Percentiles rank a stretch among this genome's conserved stretches.
Conservation (phyloP, 139 green algal species). For the Nannochloris sp. region DNA sequence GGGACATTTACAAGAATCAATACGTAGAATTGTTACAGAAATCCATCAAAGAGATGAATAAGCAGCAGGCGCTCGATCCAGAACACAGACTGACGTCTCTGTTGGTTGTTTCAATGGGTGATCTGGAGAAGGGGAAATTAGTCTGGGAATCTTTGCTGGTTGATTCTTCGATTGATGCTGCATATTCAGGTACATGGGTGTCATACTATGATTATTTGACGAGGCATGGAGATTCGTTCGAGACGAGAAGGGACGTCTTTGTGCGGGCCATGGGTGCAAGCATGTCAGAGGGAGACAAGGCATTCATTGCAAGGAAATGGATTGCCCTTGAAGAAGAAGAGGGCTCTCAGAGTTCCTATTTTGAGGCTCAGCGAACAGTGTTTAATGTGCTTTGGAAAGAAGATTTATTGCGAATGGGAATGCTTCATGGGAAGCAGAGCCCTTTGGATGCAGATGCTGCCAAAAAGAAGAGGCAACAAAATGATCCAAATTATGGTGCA, state of each 20-base stretch:
- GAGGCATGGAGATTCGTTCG: slow-evolving; percentile 19
- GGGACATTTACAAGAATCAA: neutral
- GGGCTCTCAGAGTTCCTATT: slow-evolving; percentile 33
- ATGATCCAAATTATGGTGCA: slow-evolving; percentile 55
- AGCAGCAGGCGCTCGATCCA: slow-evolving; percentile 13
- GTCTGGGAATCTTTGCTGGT: slow-evolving; percentile 60
- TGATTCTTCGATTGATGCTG: slow-evolving; percentile 7
- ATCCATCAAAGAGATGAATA: neutral
- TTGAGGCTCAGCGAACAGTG: slow-evolving; percentile 9
- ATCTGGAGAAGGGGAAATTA: slow-evolving; percentile 20
- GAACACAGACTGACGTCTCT: slow-evolving; percentile 46
- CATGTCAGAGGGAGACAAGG: slow-evolving; percentile 35
- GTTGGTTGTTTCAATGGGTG: slow-evolving; percentile 55
- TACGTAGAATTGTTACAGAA: neutral
- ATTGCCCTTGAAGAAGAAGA: slow-evolving; percentile 76
- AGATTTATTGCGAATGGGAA: neutral
- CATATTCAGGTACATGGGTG: slow-evolving; percentile 42
- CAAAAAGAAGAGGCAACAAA: slow-evolving; percentile 41
- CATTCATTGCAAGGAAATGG: slow-evolving; percentile 51
- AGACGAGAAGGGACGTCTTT: slow-evolving; percentile 43
- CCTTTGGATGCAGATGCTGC: slow-evolving; percentile 54
- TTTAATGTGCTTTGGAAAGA: too few relatives aligned
- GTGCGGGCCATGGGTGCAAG: slow-evolving; percentile 39
- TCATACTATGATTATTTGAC: slow-evolving; percentile 54
- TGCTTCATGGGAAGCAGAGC: slow-evolving; percentile 37